phyloP scores from a whole-genome alignment of 1,284 basidiomycete species.

The Phellinidium pouzarii region DNA sequence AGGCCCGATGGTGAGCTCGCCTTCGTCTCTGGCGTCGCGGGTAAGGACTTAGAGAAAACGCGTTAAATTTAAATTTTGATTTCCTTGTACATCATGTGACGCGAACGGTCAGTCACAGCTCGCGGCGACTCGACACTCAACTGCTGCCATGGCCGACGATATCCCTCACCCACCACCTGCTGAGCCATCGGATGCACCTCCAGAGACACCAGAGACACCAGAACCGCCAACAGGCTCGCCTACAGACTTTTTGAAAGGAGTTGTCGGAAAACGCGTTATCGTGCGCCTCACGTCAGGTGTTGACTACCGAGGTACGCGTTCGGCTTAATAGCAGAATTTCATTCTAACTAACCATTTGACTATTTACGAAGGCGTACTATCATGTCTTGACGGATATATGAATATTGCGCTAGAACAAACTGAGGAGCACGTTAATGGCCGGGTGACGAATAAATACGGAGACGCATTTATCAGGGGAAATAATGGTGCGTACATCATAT shows the following conservation, averaged over 20 bases:
- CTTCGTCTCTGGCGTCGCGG: not conserved
- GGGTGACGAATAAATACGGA: conserved; percentile 82
- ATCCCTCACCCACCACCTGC: conserved; percentile 27
- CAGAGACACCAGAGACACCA: conserved; percentile 39
- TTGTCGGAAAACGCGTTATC: conserved; percentile 92
- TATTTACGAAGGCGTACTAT: conserved; percentile 70
- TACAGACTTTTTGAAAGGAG: conserved; percentile 86
- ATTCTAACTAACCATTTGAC: not conserved
- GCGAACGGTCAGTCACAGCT: not conserved
- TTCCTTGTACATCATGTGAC: not conserved
- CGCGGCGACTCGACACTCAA: not conserved
- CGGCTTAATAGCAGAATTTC: not conserved
- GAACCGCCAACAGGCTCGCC: conserved; percentile 62
- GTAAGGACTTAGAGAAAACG: not conserved
- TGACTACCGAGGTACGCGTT: conserved; percentile 80
- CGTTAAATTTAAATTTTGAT: not conserved
- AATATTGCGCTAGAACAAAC: conserved; percentile 98
- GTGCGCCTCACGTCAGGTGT: conserved; percentile 94
- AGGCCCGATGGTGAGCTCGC: not conserved
- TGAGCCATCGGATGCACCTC: conserved; percentile 40
- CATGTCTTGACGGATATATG: conserved; percentile 97
- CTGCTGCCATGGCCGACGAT: conserved; percentile 14
- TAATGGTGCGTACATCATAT: conserved; percentile 60
- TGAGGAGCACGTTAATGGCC: conserved; percentile 88
- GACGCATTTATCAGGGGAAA: conserved; percentile 96